Evolutionary conservation across 257 asterid genomes (phyloP), one percentile per base, ranked within the genome.

Genomic region (Phtheirospermum japonicum): DNA sequence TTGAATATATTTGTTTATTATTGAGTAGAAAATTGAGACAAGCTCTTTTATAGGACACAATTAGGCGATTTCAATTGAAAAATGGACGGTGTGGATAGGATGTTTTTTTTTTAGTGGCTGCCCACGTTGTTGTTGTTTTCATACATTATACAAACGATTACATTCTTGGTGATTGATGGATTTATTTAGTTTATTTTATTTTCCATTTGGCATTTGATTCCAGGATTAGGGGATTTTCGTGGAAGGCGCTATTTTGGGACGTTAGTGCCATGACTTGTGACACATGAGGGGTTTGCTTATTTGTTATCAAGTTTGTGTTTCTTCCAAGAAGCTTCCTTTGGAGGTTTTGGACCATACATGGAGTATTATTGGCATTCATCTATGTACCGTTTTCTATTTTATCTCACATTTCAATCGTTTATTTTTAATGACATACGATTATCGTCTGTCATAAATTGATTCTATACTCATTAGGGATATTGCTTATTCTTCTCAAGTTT

Each of bases 201-300:
- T 3, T 53, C 11, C 0, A 10, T 9, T 51, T 43, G 65, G 46
- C 68, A 67, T 48, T 66, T 53, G 5, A 63, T 61, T 37, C 71
- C 68, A 57, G 67, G 59, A 51, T 2, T 12, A 6, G 43, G 7
- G 73, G 51, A 11, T 42, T 71, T 75, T 66, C 73, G 26, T 9
- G 75, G 79, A 69, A 75, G 80, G 34, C 65, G 26, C 64, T n/a
- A 6, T 28, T 17, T 42, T 42, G n/a, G 49, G 49, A 48, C 9
- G 23, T 53, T 53, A 5, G 59, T 30, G 60, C 1, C 60, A 30
- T 26, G 36, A 54, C 37, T 26, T 30, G 60, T 54, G 37, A 30
- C 39, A 11, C 34, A 10, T 28, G 16, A 23, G 7, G 17, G 16
- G 10, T 10, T 53, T 54, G 60, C 37, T 5, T 53, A 8, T 23